These are phyloP conservation scores for Panellus pusillus DNA, from an alignment of 768 basidiomycete genomes.

Conservation along the genomic window DNA sequence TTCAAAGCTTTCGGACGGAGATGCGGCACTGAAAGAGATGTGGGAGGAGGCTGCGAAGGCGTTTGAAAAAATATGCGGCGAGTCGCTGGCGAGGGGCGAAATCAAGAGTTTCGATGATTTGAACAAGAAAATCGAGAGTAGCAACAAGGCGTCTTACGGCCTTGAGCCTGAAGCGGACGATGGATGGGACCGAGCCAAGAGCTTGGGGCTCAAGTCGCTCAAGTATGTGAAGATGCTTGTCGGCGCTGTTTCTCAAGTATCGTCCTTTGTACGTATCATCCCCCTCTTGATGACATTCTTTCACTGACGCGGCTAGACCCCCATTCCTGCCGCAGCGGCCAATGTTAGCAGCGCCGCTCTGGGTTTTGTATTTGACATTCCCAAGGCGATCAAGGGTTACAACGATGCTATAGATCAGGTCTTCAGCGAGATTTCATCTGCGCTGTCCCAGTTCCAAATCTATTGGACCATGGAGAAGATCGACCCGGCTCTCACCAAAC, in stretches of 20 bases:
- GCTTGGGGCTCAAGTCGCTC: not conserved
- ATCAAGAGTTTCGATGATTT: slow-evolving; percentile 2
- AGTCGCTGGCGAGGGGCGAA: not conserved
- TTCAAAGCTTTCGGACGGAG: not conserved
- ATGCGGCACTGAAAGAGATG: not conserved
- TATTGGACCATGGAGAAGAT: not conserved
- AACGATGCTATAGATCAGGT: slow-evolving; percentile 1
- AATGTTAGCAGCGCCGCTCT: not conserved
- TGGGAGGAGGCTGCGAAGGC: not conserved
- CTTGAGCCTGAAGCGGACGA: not conserved
- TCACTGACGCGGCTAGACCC: not conserved
- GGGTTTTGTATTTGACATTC: slow-evolving; percentile 1
- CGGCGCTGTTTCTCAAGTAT: not conserved
- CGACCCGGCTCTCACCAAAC: not conserved
- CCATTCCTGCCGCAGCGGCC: not conserved
- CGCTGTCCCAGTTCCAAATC: slow-evolving; percentile 1
- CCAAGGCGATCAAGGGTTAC: slow-evolving; percentile 1
- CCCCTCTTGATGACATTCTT: not conserved
- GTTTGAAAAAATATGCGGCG: slow-evolving; percentile 2
- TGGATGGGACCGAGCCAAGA: not conserved
- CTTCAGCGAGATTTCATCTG: not conserved
- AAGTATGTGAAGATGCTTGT: slow-evolving; percentile 6
- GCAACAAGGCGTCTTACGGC: not conserved
- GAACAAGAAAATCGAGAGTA: not conserved
- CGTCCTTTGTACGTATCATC: not conserved